phyloP scores from a whole-genome alignment of 148 eudicot genomes.

The Chenopodium formosanum region DNA sequence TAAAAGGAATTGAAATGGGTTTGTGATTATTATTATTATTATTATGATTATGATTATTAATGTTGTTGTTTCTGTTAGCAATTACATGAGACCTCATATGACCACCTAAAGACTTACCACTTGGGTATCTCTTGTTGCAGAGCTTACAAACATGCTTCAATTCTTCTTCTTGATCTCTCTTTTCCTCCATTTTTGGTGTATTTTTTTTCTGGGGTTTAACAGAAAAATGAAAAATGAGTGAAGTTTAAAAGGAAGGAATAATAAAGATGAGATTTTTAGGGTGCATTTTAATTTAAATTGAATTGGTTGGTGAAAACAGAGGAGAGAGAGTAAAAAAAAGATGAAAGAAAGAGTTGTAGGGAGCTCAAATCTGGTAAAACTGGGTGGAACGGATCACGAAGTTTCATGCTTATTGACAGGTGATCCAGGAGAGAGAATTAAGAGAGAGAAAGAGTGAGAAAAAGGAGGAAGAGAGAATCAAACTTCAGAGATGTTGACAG shows the following conservation, averaged over 20 bases:
- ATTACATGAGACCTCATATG: conserved; percentile 83
- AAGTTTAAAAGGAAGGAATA: neutral
- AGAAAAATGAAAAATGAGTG: neutral
- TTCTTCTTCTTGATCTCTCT: conserved; percentile 39
- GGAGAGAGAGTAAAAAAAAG: neutral
- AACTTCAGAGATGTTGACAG: conserved; percentile 46
- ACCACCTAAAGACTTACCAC: conserved; percentile 82
- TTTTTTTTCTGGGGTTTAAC: neutral
- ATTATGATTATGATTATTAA: no score
- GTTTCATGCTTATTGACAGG: conserved; percentile 39
- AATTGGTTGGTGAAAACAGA: neutral
- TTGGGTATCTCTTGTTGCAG: conserved; percentile 58
- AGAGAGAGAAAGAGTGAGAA: neutral
- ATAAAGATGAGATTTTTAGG: neutral
- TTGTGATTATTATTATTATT: neutral
- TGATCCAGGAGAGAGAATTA: conserved; percentile 31
- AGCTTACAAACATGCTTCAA: conserved; percentile 58
- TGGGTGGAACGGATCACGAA: conserved; percentile 51
- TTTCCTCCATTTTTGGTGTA: conserved; percentile 38
- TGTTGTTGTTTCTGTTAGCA: conserved; percentile 35
- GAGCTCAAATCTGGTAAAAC: conserved; percentile 47
- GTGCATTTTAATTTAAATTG: neutral
- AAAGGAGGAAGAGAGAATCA: conserved; percentile 25
- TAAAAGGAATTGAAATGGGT: neutral
- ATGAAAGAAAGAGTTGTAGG: neutral